Conservation (phyloP, 805 yeast genomes). For the Metschnikowia hibisci region DNA sequence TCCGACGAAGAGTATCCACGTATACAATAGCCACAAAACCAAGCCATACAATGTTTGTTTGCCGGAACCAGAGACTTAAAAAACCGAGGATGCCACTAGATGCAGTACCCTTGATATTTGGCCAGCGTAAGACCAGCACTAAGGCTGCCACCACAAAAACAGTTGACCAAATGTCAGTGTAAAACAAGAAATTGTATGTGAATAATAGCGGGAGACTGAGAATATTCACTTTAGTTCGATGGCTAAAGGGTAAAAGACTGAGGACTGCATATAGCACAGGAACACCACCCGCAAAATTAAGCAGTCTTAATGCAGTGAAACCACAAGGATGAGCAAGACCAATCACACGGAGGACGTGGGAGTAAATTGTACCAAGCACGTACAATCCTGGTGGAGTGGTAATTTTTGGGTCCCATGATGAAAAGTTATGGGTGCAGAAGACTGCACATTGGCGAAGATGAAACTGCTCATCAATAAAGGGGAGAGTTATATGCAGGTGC, state of each 20-base stretch:
- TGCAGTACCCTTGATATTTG: slow-evolving; percentile 20
- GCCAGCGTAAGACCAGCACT: slow-evolving; percentile 38
- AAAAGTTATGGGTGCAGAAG: slow-evolving; percentile 59
- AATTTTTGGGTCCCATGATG: slow-evolving; percentile 65
- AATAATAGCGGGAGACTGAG: slow-evolving; percentile 64
- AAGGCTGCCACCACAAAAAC: slow-evolving; percentile 58
- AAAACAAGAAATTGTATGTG: slow-evolving; percentile 72
- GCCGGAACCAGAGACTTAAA: slow-evolving; percentile 71
- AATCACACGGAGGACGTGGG: slow-evolving; percentile 34
- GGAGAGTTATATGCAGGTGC: slow-evolving; percentile 6
- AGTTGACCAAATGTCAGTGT: slow-evolving; percentile 93
- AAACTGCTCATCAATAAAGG: slow-evolving; percentile 70
- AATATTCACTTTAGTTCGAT: slow-evolving; percentile 27
- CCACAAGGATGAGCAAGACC: slow-evolving; percentile 21
- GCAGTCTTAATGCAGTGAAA: slow-evolving; percentile 25
- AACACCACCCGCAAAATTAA: slow-evolving; percentile 67
- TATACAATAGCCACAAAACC: slow-evolving; percentile 54
- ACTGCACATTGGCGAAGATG: slow-evolving; percentile 76
- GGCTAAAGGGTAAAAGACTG: slow-evolving; percentile 18
- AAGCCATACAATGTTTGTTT: slow-evolving; percentile 89
- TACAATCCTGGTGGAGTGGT: slow-evolving; percentile 97
- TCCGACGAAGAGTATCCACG: slow-evolving; percentile 43
- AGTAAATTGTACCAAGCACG: slow-evolving; percentile 38
- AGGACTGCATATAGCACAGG: slow-evolving; percentile 49
- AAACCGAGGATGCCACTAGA: slow-evolving; percentile 55